phyloP scores from a whole-genome alignment of 2,329 filamentous ascomycete species.

The Pseudofabraea citricarpa region DNA sequence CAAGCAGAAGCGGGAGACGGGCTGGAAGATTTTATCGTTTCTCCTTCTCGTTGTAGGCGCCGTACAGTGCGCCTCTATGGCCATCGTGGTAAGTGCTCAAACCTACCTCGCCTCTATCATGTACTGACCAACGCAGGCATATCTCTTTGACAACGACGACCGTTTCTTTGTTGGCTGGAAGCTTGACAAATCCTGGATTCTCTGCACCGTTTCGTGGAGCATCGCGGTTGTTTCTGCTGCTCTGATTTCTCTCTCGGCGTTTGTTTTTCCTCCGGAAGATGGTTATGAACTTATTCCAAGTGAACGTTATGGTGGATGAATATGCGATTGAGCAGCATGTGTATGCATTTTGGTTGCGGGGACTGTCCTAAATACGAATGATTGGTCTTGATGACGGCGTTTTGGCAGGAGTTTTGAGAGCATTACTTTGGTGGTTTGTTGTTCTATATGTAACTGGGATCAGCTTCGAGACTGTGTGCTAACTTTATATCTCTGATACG shows the following conservation, averaged over 20 bases:
- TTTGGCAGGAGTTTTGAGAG: too few relatives aligned
- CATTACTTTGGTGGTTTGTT: too few relatives aligned
- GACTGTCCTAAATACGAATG: too few relatives aligned
- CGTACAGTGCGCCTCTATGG: constrained; percentile 74
- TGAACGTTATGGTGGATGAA: constrained; percentile 17
- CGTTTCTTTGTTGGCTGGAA: constrained; percentile 81
- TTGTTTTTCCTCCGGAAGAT: constrained; percentile 71
- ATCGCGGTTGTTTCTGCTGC: constrained; percentile 48
- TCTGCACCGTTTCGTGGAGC: constrained; percentile 54
- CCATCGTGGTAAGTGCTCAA: constrained; percentile 67
- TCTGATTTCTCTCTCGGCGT: constrained; percentile 62
- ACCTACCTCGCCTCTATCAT: too few relatives aligned
- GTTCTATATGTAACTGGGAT: too few relatives aligned
- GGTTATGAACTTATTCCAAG: constrained; percentile 75
- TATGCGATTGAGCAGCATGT: background rate
- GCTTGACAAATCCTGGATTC: constrained; percentile 73
- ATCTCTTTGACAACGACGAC: constrained; percentile 76
- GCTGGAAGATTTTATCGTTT: constrained; percentile 72
- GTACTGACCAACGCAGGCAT: constrained; percentile 70
- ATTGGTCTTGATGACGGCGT: too few relatives aligned
- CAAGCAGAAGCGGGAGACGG: constrained; percentile 71
- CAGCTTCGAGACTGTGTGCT: too few relatives aligned
- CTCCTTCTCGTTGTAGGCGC: constrained; percentile 61
- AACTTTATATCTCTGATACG: too few relatives aligned
- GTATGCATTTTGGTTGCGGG: too few relatives aligned